Conservation (phyloP, 331 rosid species). For the Ulmus americana region DNA sequence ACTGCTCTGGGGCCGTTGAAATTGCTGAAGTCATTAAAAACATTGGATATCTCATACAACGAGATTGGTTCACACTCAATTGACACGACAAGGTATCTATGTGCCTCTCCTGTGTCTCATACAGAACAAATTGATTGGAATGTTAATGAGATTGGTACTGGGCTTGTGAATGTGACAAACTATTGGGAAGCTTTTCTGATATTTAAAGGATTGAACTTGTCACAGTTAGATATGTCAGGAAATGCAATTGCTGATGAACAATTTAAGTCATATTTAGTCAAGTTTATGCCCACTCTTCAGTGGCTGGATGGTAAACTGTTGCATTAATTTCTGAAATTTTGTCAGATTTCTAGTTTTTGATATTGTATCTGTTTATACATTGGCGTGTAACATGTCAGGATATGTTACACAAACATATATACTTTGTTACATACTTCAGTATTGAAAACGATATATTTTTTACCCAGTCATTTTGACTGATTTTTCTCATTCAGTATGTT, state of each 20-base stretch:
- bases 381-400: no score
- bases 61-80: constrained; percentile 62
- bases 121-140: constrained; percentile 53
- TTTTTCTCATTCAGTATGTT: no score
- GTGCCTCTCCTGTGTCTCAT: constrained; percentile 66
- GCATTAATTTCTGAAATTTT: constrained; percentile 28
- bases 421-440: no score
- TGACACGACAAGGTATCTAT: constrained; percentile 67
- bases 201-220: constrained; percentile 50
- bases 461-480: no score
- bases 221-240: constrained; percentile 52
- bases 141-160: constrained; percentile 25
- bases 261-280: constrained; percentile 47
- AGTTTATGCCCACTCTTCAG: constrained; percentile 55
- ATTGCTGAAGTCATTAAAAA: constrained; percentile 52
- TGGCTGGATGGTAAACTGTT: constrained; percentile 59
- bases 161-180: constrained; percentile 20
- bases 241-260: constrained; percentile 50
- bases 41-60: constrained; percentile 58
- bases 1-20: constrained; percentile 67
- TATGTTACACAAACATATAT: no score
- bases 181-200: constrained; percentile 71
- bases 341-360: background rate
- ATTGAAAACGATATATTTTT: no score
- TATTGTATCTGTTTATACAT: background rate